These are phyloP conservation scores for Rubroboletus pulcherrimus DNA, from an alignment of 768 basidiomycete species.

Conservation along the genomic window DNA sequence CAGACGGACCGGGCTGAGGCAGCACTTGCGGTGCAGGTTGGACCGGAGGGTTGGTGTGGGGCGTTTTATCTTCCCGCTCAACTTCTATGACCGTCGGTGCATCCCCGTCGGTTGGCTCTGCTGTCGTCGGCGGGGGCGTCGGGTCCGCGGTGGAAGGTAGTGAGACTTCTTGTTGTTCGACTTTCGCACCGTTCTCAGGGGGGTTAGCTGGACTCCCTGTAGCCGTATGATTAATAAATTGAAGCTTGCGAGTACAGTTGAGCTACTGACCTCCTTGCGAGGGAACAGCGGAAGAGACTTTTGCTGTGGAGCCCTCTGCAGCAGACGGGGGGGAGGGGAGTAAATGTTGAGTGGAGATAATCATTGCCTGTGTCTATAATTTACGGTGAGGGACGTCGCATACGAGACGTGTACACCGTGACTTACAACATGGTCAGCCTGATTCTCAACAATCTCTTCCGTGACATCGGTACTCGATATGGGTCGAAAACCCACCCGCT, in stretches of 20 bases:
- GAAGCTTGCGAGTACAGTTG: background rate
- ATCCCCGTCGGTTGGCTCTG: slow-evolving; percentile 25
- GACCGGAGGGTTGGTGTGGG: slow-evolving; percentile 24
- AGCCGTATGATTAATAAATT: background rate
- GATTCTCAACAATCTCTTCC: slow-evolving; percentile 67
- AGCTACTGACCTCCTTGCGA: slow-evolving; percentile 25
- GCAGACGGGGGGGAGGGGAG: slow-evolving; percentile 39
- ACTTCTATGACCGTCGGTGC: slow-evolving; percentile 45
- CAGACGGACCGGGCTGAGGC: slow-evolving; percentile 21
- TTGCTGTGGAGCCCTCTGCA: slow-evolving; percentile 23
- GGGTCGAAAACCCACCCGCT: slow-evolving; percentile 49
- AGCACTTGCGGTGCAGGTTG: slow-evolving; percentile 16
- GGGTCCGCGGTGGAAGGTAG: slow-evolving; percentile 32
- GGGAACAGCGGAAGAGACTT: slow-evolving; percentile 21
- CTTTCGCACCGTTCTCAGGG: slow-evolving; percentile 25
- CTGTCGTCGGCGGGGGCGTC: slow-evolving; percentile 26
- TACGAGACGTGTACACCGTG: background rate
- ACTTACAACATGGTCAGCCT: slow-evolving; percentile 50
- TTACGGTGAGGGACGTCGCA: slow-evolving; percentile 1
- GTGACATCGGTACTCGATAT: slow-evolving; percentile 59
- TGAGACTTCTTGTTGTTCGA: slow-evolving; percentile 35
- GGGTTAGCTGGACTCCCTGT: slow-evolving; percentile 23
- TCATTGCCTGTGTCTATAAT: slow-evolving; percentile 81
- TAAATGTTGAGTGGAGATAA: slow-evolving; percentile 84
- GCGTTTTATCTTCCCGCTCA: slow-evolving; percentile 39